A percentile compares a stretch with the other conserved stretches of the same genome.
These are phyloP conservation scores for Calonectria fujianensis DNA, from an alignment of 2,329 filamentous ascomycete species.

Conservation along the genomic window DNA sequence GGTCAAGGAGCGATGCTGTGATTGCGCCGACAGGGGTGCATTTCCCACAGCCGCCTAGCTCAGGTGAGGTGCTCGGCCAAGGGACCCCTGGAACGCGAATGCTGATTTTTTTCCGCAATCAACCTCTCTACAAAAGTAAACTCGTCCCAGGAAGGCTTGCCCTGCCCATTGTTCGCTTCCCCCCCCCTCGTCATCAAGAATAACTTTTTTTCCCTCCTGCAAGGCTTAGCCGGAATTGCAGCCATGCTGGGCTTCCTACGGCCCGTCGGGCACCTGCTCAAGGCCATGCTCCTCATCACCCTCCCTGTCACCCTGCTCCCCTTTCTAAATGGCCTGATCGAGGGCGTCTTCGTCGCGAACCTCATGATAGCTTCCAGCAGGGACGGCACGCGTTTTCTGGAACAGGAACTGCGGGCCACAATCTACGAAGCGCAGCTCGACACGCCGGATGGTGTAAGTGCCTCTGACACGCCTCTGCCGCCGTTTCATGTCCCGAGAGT, in stretches of 20 bases:
- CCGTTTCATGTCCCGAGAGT: constrained; percentile 32
- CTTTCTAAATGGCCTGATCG: constrained; percentile 32
- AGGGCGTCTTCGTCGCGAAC: constrained; percentile 21
- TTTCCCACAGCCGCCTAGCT: constrained; percentile 21
- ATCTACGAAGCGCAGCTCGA: not conserved
- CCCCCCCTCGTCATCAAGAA: not conserved
- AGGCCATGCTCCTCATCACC: constrained; percentile 26
- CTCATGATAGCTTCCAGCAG: not conserved
- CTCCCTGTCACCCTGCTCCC: constrained; percentile 34
- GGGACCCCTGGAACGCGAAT: not conserved
- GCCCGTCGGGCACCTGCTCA: constrained; percentile 18
- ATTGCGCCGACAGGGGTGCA: not conserved
- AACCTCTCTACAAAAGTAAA: not conserved
- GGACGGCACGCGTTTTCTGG: not conserved
- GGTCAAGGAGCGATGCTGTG: not conserved
- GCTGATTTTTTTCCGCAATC: constrained; percentile 1
- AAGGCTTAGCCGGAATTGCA: constrained; percentile 15
- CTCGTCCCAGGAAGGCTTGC: not conserved
- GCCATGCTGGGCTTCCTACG: constrained; percentile 21
- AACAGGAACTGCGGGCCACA: not conserved
- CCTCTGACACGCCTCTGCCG: constrained; percentile 1
- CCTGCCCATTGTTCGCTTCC: not conserved
- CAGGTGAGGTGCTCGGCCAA: not conserved
- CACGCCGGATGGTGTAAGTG: not conserved
- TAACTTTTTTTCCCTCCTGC: not conserved